Evolutionary conservation across 208 protist species (phyloP), one percentile per base, ranked within the genome.

Genomic region (Trypanosoma conorhini): DNA sequence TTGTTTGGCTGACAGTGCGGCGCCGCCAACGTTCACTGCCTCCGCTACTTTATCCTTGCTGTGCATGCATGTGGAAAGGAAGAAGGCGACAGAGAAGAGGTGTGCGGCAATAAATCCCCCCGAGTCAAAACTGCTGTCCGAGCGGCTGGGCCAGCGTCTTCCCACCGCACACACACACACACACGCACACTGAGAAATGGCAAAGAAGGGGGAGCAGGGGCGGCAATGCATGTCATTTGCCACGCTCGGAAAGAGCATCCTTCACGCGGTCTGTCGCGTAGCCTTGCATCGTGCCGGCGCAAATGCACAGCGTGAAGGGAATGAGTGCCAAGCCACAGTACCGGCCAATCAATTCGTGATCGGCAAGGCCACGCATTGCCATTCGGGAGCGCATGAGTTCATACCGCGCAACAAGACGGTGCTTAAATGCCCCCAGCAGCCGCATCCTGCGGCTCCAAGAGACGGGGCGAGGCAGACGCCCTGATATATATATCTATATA

Each of bases 301-400:
- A 92, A 8, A 91, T 31, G 61, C 87, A 95, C 2, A 91, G 26
- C 22, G 80, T 71, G 48, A 94, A 94, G 0, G 89, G 89, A 66
- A 94, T 85, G 12, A 94, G 21, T 55, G 89, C 46, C 0, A 94
- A 46, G 7, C 89, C 89, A 68, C 85, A 91, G 51, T 87, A 88
- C n/a, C 87, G 86, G 0, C 89, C 89, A 67, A 95, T 83, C 7
- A 91, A 59, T 33, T 95, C 87, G 59, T 88, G 77, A 76, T 95
- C 89, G 21, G 62, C 42, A 12, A 91, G 35, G 21, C 82, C 70
- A 28, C 89, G 78, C 74, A 95, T 59, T 46, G 76, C 61, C 83
- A 90, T 87, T 19, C 89, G 64, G 1, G 85, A 85, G 12, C 82
- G 77, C 42, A 78, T 71, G 3, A 94, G 70, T 74, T 92, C 85